A percentile compares a stretch with the other conserved stretches of the same genome.
Evolutionary conservation across 768 basidiomycete genomes (phyloP).

Genomic region (Agrocybe pediades): DNA sequence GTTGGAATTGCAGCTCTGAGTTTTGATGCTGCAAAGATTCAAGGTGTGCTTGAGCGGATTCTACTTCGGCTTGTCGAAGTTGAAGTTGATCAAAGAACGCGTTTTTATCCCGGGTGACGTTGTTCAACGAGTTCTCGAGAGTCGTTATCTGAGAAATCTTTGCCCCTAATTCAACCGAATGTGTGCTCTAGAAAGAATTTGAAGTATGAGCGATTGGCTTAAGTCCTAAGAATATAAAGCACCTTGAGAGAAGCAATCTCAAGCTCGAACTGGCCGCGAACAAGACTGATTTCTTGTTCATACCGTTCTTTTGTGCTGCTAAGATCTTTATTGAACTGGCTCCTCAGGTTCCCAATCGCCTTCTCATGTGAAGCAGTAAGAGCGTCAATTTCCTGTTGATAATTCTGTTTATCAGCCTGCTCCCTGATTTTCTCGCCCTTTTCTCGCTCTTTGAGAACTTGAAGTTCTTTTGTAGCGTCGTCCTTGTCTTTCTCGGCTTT

Average conservation of each 20-base stretch:
- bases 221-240: slow-evolving; percentile 7
- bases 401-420: slow-evolving; percentile 48
- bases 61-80: slow-evolving; percentile 85
- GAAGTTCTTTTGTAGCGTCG: slow-evolving; percentile 64
- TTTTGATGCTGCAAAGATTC: slow-evolving; percentile 78
- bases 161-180: slow-evolving; percentile 64
- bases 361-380: slow-evolving; percentile 65
- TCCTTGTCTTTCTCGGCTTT: slow-evolving; percentile 95
- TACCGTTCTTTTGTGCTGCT: slow-evolving; percentile 58
- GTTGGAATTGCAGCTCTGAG: slow-evolving; percentile 84
- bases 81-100: slow-evolving; percentile 86
- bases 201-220: neutral
- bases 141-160: slow-evolving; percentile 65
- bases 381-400: slow-evolving; percentile 67
- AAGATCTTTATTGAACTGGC: slow-evolving; percentile 76
- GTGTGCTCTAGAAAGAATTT: slow-evolving; percentile 51
- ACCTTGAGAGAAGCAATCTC: slow-evolving; percentile 80
- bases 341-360: slow-evolving; percentile 56
- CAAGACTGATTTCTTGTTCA: slow-evolving; percentile 71
- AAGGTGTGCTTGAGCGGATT: slow-evolving; percentile 75
- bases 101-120: slow-evolving; percentile 74
- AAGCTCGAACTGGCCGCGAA: slow-evolving; percentile 75
- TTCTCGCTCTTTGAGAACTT: slow-evolving; percentile 52
- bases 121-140: slow-evolving; percentile 72
- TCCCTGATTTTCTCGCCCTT: slow-evolving; percentile 57